Percentiles rank a stretch among this genome's conserved stretches.
phyloP scores from a whole-genome alignment of 768 basidiomycete species.

The Mycena amicta region DNA sequence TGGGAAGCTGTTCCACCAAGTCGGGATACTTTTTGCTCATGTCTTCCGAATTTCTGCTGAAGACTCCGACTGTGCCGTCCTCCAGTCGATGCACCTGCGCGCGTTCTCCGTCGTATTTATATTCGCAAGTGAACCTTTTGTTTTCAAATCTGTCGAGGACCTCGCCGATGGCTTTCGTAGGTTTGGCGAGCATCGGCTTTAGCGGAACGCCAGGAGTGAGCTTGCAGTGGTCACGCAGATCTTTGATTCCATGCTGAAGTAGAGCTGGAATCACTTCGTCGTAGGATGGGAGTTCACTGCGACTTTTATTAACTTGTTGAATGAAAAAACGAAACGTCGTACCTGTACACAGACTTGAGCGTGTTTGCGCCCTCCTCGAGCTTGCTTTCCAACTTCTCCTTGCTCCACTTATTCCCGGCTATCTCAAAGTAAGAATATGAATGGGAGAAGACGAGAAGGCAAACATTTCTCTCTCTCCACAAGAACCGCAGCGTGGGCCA shows the following conservation, averaged over 20 bases:
- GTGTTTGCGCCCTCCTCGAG: slow-evolving; percentile 77
- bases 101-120: slow-evolving; percentile 98
- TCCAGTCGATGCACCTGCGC: slow-evolving; percentile 92
- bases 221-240: slow-evolving; percentile 75
- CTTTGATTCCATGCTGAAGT: slow-evolving; percentile 73
- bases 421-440: slow-evolving; percentile 6
- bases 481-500: slow-evolving; percentile 88
- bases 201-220: slow-evolving; percentile 94
- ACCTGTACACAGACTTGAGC: slow-evolving; percentile 95
- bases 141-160: slow-evolving; percentile 96
- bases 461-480: slow-evolving; percentile 71
- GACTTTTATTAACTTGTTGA: slow-evolving; percentile 4
- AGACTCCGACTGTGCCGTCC: slow-evolving; percentile 85
- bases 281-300: slow-evolving; percentile 89
- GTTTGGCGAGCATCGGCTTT: slow-evolving; percentile 99
- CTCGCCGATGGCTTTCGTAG: slow-evolving; percentile 97
- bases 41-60: slow-evolving; percentile 97
- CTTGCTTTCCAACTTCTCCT: slow-evolving; percentile 69
- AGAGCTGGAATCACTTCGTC: slow-evolving; percentile 91
- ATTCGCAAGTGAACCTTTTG: slow-evolving; percentile 96
- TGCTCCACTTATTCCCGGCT: slow-evolving; percentile 76
- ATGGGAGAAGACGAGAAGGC: slow-evolving; percentile 11
- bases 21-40: slow-evolving; percentile 99
- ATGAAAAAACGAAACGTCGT: slow-evolving; percentile 17
- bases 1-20: slow-evolving; percentile 90